phyloP scores from a whole-genome alignment of 345 rosid species.

The Sisymbrium irio region DNA sequence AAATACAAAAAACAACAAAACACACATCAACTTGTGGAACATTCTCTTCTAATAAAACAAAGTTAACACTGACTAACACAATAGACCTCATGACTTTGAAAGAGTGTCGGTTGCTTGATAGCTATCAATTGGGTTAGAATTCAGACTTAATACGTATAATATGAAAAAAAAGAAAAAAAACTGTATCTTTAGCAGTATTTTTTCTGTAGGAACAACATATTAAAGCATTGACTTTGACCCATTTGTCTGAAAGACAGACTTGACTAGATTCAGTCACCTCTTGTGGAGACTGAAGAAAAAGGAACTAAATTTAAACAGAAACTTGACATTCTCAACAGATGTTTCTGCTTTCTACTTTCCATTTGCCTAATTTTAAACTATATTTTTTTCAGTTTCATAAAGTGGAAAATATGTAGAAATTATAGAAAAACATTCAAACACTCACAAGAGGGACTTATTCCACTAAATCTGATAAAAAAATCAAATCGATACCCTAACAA shows the following conservation, averaged over 20 bases:
- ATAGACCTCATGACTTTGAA: not conserved
- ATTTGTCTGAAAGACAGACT: conserved; percentile 26
- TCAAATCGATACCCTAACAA: conserved; percentile 21
- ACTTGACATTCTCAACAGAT: conserved; percentile 33
- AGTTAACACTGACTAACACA: not conserved
- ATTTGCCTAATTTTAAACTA: conserved; percentile 18
- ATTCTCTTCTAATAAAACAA: not conserved
- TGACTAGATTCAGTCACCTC: conserved; percentile 34
- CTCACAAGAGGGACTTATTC: not conserved
- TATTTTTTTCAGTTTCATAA: not conserved
- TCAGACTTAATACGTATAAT: not conserved
- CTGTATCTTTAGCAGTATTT: not conserved
- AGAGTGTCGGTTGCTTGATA: not conserved
- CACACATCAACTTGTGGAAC: not conserved
- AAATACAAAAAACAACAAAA: not conserved
- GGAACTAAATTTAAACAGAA: conserved; percentile 23
- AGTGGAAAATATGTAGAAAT: not conserved
- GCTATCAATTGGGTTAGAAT: not conserved
- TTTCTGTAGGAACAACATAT: conserved; percentile 9
- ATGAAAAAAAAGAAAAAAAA: not conserved
- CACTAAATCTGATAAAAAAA: conserved; percentile 24
- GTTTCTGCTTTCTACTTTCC: conserved; percentile 27
- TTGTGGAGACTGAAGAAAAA: conserved; percentile 20
- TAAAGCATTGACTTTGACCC: conserved; percentile 33
- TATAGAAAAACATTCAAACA: not conserved